phyloP scores from a whole-genome alignment of 202 grass and related monocot species.

The Panicum virgatum region DNA sequence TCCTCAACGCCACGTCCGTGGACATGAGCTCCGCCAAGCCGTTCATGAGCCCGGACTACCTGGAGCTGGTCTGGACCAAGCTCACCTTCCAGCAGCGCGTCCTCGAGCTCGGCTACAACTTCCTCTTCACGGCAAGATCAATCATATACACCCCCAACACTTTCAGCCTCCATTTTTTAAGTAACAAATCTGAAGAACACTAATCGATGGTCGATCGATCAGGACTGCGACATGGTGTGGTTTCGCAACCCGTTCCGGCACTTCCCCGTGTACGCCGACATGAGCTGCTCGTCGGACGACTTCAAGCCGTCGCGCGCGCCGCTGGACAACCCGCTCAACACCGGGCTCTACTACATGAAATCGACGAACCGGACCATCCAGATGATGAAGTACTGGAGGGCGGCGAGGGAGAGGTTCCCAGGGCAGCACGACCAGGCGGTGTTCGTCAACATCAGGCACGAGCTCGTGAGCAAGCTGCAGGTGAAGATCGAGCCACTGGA shows the following conservation, averaged over 20 bases:
- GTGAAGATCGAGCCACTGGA: conserved; percentile 49
- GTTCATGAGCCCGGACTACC: conserved; percentile 51
- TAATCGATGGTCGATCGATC: not conserved
- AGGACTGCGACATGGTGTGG: conserved; percentile 73
- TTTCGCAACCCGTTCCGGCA: conserved; percentile 62
- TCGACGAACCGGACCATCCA: conserved; percentile 30
- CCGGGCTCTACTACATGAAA: conserved; percentile 63
- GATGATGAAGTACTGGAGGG: conserved; percentile 54
- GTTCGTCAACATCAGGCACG: conserved; percentile 48
- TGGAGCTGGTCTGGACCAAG: conserved; percentile 70
- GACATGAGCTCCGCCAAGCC: conserved; percentile 45
- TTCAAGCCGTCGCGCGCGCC: not conserved
- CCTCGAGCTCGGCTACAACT: conserved; percentile 82
- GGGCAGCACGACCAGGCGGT: conserved; percentile 51
- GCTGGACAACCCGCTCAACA: conserved; percentile 51
- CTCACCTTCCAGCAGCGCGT: conserved; percentile 44
- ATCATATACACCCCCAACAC: not conserved
- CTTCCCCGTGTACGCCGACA: conserved; percentile 55
- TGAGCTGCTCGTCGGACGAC: conserved; percentile 51
- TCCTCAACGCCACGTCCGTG: not conserved
- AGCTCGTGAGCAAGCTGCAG: conserved; percentile 23
- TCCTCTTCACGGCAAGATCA: conserved; percentile 58
- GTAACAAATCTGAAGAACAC: not conserved
- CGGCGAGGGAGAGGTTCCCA: conserved; percentile 39
- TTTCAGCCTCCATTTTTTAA: not conserved